These are phyloP conservation scores for Yamadazyma atmosphaerica DNA, from an alignment of 1,139 yeast genomes.

Conservation along the genomic window DNA sequence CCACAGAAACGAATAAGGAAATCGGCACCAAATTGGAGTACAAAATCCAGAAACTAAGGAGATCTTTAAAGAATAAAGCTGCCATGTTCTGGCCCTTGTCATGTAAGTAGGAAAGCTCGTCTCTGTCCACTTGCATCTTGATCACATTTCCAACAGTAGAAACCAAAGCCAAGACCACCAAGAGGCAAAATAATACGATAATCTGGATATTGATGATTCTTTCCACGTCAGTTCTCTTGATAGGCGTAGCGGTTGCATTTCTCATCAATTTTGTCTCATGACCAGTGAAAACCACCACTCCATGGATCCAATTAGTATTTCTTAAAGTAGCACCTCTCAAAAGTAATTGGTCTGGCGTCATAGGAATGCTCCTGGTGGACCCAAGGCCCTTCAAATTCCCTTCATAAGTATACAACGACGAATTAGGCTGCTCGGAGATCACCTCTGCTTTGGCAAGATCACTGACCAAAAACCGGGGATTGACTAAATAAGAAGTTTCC, in stretches of 20 bases:
- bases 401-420: constrained; percentile 91
- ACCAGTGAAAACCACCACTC: constrained; percentile 92
- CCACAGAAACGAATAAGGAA: constrained; percentile 92
- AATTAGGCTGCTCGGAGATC: constrained; percentile 89
- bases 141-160: constrained; percentile 89
- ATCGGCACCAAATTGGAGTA: constrained; percentile 96
- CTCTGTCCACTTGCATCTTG: constrained; percentile 56
- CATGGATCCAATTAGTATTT: constrained; percentile 95
- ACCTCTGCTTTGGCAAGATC: constrained; percentile 43
- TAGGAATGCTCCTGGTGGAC: constrained; percentile 54
- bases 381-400: constrained; percentile 71
- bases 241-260: constrained; percentile 98
- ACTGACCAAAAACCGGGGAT: constrained; percentile 58
- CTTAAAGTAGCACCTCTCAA: constrained; percentile 94
- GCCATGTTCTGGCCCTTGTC: constrained; percentile 70
- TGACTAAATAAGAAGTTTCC: constrained; percentile 75
- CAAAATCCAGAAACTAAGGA: constrained; percentile 92
- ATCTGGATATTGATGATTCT: constrained; percentile 92
- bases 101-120: constrained; percentile 60
- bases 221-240: constrained; percentile 95
- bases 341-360: constrained; percentile 87
- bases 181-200: constrained; percentile 78
- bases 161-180: constrained; percentile 71
- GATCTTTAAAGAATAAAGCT: constrained; percentile 76
- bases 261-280: constrained; percentile 98